These are phyloP conservation scores for Fusarium concolor DNA, from an alignment of 2,329 filamentous ascomycete genomes.

Conservation along the genomic window DNA sequence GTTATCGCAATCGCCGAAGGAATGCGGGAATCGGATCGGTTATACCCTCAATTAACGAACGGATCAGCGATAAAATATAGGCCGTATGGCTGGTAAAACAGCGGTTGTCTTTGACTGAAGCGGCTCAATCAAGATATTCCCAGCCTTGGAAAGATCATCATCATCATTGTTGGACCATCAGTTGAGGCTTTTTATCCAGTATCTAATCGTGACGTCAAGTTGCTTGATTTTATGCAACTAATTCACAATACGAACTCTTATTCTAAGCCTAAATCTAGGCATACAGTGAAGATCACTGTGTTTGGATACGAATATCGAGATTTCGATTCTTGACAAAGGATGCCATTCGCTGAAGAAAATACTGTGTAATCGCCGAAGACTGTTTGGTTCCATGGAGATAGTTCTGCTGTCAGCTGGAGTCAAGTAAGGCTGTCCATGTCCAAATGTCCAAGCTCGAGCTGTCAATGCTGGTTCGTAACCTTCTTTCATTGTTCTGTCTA, in stretches of 20 bases:
- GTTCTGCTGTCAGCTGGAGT: too few species aligned
- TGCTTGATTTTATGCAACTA: constrained; percentile 9
- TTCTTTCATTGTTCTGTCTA: neutral
- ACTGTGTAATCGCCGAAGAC: too few species aligned
- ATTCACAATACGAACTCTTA: constrained; percentile 21
- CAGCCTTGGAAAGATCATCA: too few species aligned
- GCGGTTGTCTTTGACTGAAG: too few species aligned
- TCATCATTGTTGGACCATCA: neutral
- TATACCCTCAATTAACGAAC: neutral
- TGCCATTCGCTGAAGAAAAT: too few species aligned
- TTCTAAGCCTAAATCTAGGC: constrained; percentile 2
- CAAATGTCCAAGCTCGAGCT: neutral
- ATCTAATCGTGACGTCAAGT: constrained; percentile 24
- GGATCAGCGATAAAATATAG: constrained; percentile 21
- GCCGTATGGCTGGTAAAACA: neutral
- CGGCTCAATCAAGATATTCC: too few species aligned
- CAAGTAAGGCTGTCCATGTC: too few species aligned
- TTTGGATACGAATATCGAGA: neutral
- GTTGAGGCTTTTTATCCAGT: constrained; percentile 20
- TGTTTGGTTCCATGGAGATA: too few species aligned
- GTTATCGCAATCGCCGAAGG: neutral
- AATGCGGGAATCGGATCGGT: constrained; percentile 23
- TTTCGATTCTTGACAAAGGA: neutral
- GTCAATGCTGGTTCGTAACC: neutral
- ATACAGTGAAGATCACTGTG: neutral